Base-by-base conservation (phyloP, 306 rosid species). In the Quercus gilva region DNA sequence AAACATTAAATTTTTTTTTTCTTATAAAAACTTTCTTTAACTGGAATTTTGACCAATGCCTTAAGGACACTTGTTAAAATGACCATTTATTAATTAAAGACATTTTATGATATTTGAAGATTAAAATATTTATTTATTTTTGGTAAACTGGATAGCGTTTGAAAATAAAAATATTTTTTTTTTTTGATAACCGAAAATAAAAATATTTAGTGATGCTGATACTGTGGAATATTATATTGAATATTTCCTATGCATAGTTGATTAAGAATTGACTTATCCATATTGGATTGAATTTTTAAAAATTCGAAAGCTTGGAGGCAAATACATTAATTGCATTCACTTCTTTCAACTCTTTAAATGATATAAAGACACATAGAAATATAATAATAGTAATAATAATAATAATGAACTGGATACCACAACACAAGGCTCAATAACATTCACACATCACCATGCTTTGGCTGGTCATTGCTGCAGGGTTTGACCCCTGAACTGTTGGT, bases 261-360 rank as follows among this genome's bases (percentile, higher is more conserved):
- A 68, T 67, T 69, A 71, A 14, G 74, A 29, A 77, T 78, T 78
- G 79, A 67, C 76, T 57, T 71, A 4, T 21, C 55, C 75, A 64
- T 5, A 17, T 45, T 70, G 56, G 57, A 49, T 17, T 2, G 26
- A 60, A 63, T 19, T 63, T 28, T 13, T 11, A 69, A 68, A 73
- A 68, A 19, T 68, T 29, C 53, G 26, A 70, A n/a, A 52, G 53
- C 84, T 81, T 89, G 90, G 92, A 86, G 64, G 80, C 82, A 78
- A 82, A 86, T 89, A 33, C 92, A 89, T 89, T 69, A 86, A 86
- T 84, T 82, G 86, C 90, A 75, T 52, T 82, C 83, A 67, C 83
- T 76, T 63, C 69, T 52, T 78, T 73, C 79, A 12, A 60, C 69
- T 41, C 71, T 78, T 79, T 84, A 75, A 82, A 71, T 79, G 84